Evolutionary conservation across 2,329 filamentous ascomycete genomes (phyloP).

Genomic region (Scleromitrula shiraiana): DNA sequence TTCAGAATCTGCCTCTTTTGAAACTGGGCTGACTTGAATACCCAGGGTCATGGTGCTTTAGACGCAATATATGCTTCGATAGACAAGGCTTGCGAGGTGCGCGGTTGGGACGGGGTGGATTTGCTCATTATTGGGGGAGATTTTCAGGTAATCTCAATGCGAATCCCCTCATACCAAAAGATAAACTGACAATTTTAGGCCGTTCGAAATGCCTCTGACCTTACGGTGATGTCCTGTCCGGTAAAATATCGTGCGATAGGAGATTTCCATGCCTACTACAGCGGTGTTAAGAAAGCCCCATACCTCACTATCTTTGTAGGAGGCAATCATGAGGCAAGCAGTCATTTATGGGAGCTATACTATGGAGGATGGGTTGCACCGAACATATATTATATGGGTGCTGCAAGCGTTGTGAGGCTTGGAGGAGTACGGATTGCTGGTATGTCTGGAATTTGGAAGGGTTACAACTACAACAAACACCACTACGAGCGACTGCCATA

Average conservation of each 20-base stretch:
- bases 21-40: background rate
- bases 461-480: conserved; percentile 73
- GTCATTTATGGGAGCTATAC: conserved; percentile 83
- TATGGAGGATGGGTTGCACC: conserved; percentile 96
- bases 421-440: conserved; percentile 83
- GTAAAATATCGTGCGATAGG: conserved; percentile 79
- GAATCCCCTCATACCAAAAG: too few relatives aligned
- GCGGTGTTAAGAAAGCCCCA: conserved; percentile 66
- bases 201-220: conserved; percentile 78
- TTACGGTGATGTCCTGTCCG: conserved; percentile 84
- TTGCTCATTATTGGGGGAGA: conserved; percentile 92
- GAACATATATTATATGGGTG: conserved; percentile 95
- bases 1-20: background rate
- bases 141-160: conserved; percentile 64
- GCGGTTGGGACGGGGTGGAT: conserved; percentile 76
- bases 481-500: conserved; percentile 87
- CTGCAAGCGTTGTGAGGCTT: conserved; percentile 78
- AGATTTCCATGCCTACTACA: conserved; percentile 94
- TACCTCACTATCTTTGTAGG: conserved; percentile 88
- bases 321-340: conserved; percentile 92
- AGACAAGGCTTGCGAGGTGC: conserved; percentile 55
- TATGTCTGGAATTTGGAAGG: conserved; percentile 92
- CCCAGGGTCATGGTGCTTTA: conserved; percentile 80
- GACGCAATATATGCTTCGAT: conserved; percentile 86
- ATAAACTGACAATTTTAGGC: conserved; percentile 42